phyloP scores from a whole-genome alignment of 306 rosid genomes.

The Trichosanthes truncata region DNA sequence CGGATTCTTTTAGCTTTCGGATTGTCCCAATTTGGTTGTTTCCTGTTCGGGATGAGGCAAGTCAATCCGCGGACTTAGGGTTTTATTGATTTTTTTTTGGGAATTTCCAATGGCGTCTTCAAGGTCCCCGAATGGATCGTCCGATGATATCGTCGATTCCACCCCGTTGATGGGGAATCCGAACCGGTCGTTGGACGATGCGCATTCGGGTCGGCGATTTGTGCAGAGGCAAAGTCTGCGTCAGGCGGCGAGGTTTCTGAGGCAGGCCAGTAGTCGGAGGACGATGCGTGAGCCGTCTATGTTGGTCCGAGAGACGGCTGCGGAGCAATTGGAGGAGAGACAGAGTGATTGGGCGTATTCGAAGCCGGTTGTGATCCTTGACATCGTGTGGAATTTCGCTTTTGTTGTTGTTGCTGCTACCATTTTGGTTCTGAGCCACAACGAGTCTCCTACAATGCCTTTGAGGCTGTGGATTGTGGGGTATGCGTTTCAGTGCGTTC shows the following conservation, averaged over 20 bases:
- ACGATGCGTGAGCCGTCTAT: conserved; percentile 93
- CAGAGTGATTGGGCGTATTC: conserved; percentile 99
- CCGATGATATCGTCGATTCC: conserved; percentile 64
- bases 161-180: conserved; percentile 53
- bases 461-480: conserved; percentile 76
- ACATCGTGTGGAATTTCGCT: conserved; percentile 73
- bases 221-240: conserved; percentile 67
- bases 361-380: conserved; percentile 81
- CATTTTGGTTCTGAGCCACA: conserved; percentile 38
- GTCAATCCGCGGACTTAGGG: conserved; percentile 13
- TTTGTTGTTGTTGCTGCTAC: conserved; percentile 61
- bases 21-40: background rate
- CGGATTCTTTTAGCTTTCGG: background rate
- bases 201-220: conserved; percentile 42
- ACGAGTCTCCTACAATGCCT: conserved; percentile 64
- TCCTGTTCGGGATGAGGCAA: background rate
- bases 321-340: conserved; percentile 89
- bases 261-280: conserved; percentile 81
- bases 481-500: conserved; percentile 61
- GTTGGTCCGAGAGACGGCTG: conserved; percentile 81
- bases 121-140: conserved; percentile 48
- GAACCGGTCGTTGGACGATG: conserved; percentile 41
- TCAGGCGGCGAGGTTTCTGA: conserved; percentile 78
- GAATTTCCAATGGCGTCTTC: conserved; percentile 44
- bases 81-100: background rate